Evolutionary conservation across 257 asterid species (phyloP), one percentile per base, ranked within the genome.

Genomic region (Scutellaria baicalensis): DNA sequence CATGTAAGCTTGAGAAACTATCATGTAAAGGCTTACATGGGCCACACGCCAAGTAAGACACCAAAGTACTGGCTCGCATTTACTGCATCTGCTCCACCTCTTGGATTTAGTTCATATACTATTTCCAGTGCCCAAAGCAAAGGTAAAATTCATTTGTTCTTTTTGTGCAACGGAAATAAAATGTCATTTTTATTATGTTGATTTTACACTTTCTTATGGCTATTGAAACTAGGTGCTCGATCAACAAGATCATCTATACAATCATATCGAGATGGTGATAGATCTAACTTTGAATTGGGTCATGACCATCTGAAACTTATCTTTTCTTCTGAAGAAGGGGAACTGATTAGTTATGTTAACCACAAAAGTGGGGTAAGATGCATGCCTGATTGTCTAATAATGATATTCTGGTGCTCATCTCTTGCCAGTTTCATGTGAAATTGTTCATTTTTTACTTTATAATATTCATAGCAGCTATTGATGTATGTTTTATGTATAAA

Each of bases 241-340:
- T 72, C 81, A 40, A 59, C 63, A 44, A 70, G 66, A 67, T 76
- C 81, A 69, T 61, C 84, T 12, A 6, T 68, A 60, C 70, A 80
- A 44, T 56, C 44, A 9, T 68, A 72, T 65, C 75, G 18, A 59
- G 58, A 68, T 44, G 51, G 80, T 43, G 74, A 65, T 17, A 50
- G 59, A 38, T 60, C 70, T 69, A 47, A 69, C 23, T 67, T 88
- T 52, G 85, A 80, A 84, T 83, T 84, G 72, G 89, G 95, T 33
- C 82, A 86, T 33, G 91, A 83, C 57, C 72, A 81, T 77, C 81
- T 88, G 86, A 88, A 88, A 84, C 87, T 88, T 43, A 65, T 63
- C 10, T 86, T 72, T 77, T 81, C 91, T 62, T 78, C 79, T 66
- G 73, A 64, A 57, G 83, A 76, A 47, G 88, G 87, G 52, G 79